Base-by-base conservation (phyloP, 306 rosid species). In the Trifolium repens region DNA sequence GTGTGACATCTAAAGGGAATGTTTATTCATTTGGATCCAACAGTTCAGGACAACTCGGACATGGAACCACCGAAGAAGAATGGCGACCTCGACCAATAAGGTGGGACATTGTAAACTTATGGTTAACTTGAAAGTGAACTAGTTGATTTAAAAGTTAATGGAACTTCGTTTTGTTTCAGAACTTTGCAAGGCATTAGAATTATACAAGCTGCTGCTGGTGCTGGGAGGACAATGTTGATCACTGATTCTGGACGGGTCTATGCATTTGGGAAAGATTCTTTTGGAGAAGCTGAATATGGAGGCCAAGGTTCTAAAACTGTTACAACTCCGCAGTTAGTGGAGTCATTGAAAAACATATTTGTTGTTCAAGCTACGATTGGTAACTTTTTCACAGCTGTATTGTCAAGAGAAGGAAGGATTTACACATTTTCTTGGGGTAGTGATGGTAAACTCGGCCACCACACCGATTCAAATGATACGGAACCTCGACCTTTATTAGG, bases 311-410 rank as follows among this genome's bases (percentile, higher is more conserved):
- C 86, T 52, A 87, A 87, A 69, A 61, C 78, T 7, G 87, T 85
- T 55, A 80, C 83, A 2, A 72, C 93, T 68, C 98, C 98, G 2
- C 82, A 74, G 79, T 71, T 90, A 72, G 96, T 94, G 9, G 96
- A 91, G 76, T 90, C 97, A 13, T 79, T 94, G 85, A 94, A 82
- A 77, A 64, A 80, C 78, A 91, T 94, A 79, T 91, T 87, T 84
- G 94, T 94, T 83, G 98, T 94, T 72, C 98, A 94, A 84, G 97
- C 94, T 72, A 96, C 97, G 69, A 94, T 94, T 72, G 98, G 97
- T 58, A 90, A 94, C 66, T 94, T 87, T 76, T 94, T 94, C 86
- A 91, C 97, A 1, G 97, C 97, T 72, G 96, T 91, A 11, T 71
- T 94, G 84, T 94, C 98, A 55, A 86, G 98, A 86, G 97, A 94